Evolutionary conservation across 176 grass and related monocot genomes (phyloP), one percentile per base, ranked within the genome.

Genomic region (Musa itinerans): DNA sequence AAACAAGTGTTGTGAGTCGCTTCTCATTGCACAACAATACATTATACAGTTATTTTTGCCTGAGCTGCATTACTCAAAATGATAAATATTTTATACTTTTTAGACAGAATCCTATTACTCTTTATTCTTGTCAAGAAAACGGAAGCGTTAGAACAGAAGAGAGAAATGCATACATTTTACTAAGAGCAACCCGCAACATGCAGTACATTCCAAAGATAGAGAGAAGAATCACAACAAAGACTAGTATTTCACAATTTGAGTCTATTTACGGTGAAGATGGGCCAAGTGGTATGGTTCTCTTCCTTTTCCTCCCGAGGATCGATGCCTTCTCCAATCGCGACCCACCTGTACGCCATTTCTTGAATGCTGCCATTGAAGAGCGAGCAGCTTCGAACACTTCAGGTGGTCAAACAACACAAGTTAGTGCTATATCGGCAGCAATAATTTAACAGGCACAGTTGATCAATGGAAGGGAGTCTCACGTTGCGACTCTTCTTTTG

Each of bases 251-350:
- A 43, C 34, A 43, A 43, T 62, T 62, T 3, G 12, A 62, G 15
- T 21, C 21, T 17, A 19, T 74, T 83, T 63, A 92, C 56, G 81
- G 77, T 11, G 80, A 75, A 10, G 81, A 82, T 19, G 80, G 68
- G 11, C 71, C 69, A 22, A 80, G 72, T 49, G 83, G 86, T 5
- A 88, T 74, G 2, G 87, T 79, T 54, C 84, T 85, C 75, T 93
- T 98, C 84, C 90, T 90, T 80, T 93, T 93, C 74, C 84, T 86
- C 23, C 94, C 90, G 19, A 97, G 88, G 74, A 97, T 83, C 20
- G 94, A 78, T 43, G 88, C 90, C 78, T 89, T 97, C 69, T 81
- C 85, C 62, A 93, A 78, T 51, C 94, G 90, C 26, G 81, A 85
- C 13, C 90, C 86, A 15, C 94, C 83, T 2, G 76, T 68, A 1